Evolutionary conservation across 208 protist genomes (phyloP), one percentile per base, ranked within the genome.

Genomic region (Leishmania braziliensis): DNA sequence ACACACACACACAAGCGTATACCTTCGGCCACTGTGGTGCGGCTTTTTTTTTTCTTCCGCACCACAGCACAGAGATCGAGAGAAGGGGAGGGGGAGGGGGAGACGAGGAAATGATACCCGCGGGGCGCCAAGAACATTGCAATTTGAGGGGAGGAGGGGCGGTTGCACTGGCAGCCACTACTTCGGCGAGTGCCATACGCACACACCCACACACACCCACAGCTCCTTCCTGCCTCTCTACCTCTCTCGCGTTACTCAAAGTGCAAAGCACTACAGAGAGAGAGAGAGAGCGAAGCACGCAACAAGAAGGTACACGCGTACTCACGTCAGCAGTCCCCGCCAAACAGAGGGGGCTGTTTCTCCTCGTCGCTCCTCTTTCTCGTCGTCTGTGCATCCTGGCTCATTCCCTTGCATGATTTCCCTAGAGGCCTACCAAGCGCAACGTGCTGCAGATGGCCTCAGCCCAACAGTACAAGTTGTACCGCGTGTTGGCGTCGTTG

Each of bases 381-480:
- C 39, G 43, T n/a, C 39, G 5, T 71, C 39, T 20, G 16, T 43
- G 66, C 66, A 50, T 1, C 23, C 43, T 10, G 43, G 14, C 69
- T 33, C 69, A 50, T 51, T 8, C 26, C 18, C 53, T 26, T 8
- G 69, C 20, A 54, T 50, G 46, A 23, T 23, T 53, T 73, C 46
- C 12, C 29, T 66, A 65, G 54, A 79, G 26, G 76, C 76, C 10
- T 29, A 72, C 26, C 5, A 82, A 5, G 2, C n/a, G 70, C n/a
- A 73, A 20, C 6, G 78, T 26, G 29, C 72, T 76, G 46, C 60
- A 68, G 58, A 81, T 50, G 43, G 65, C 63, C 46, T 79, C 63
- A 26, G 75, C 72, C 77, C 82, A 85, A 78, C 82, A 85, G 77
- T 75, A 85, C 12, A 58, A 26, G 48, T 79, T 69, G 77, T 85